Base-by-base conservation (phyloP, 2,329 filamentous ascomycete species). In the Xylariaceae sp. region DNA sequence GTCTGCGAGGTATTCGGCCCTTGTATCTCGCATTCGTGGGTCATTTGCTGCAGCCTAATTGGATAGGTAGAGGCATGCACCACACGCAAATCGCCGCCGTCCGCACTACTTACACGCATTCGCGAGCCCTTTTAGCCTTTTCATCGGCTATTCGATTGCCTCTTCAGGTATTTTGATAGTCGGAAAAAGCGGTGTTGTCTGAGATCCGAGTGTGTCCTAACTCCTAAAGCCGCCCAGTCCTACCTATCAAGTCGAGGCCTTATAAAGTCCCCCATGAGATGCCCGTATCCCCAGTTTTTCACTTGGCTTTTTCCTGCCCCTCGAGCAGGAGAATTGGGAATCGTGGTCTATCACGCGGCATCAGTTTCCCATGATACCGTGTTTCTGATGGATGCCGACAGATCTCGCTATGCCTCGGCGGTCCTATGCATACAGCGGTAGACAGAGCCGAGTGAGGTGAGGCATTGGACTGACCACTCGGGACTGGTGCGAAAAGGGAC, bases 21-120 rank as follows among this genome's bases (percentile, higher is more conserved):
- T 66, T 62, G 63, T 62, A 64, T 56, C 57, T 64, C 63, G 55
- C 63, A 60, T 57, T 57, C 65, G 59, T 69, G 66, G 66, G 62
- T 66, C 62, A 62, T 45, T 62, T 59, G 51, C 61, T 47, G 18
- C 54, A 42, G 57, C 56, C 54, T 58, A 52, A 64, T 63, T 64
- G 62, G 62, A 51, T 63, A 15, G 62, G 48, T 63, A 15, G 34
- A 35, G 55, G 56, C 60, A 61, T 52, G 54, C 61, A 57, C 23
- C 45, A 55, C 48, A 44, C 60, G 60, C 56, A 56, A 60, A 63
- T 64, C 56, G 54, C 54, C 58, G 51, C 61, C 56, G 57, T 47
- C 55, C 53, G 11, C 58, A 61, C 53, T 50, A 53, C 37, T 42
- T 42, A 42, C 60, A 61, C 23, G 60, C 62, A 58, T 52, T 50